Conservation (phyloP, 2,329 filamentous ascomycete species). For the Metarhizium album region DNA sequence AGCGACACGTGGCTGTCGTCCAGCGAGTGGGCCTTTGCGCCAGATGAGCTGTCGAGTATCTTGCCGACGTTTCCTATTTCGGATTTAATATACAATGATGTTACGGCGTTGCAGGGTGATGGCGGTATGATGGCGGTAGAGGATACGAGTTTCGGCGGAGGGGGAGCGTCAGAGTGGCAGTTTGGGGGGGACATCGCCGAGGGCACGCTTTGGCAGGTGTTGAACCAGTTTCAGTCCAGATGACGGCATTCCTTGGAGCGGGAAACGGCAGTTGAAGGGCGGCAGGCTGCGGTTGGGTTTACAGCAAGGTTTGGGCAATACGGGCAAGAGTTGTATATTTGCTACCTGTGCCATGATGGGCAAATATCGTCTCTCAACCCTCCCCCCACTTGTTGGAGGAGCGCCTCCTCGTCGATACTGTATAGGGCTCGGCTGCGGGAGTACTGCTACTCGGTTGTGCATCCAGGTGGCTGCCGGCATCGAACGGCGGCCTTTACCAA, state of each 20-base stretch:
- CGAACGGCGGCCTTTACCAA: too few relatives aligned
- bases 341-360: too few relatives aligned
- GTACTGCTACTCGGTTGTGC: too few relatives aligned
- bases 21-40: constrained; percentile 27
- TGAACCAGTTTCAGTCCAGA: constrained; percentile 35
- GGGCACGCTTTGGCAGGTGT: constrained; percentile 45
- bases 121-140: constrained; percentile 7
- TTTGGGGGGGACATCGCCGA: constrained; percentile 45
- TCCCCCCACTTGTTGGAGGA: too few relatives aligned
- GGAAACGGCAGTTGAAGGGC: background rate
- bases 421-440: too few relatives aligned
- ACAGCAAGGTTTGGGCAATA: too few relatives aligned
- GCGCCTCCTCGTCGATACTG: too few relatives aligned
- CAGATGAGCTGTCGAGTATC: constrained; percentile 39
- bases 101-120: constrained; percentile 31
- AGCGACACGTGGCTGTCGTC: background rate
- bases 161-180: constrained; percentile 25
- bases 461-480: too few relatives aligned
- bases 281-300: too few relatives aligned
- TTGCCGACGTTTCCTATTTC: constrained; percentile 46
- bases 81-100: constrained; percentile 46
- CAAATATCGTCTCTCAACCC: too few relatives aligned
- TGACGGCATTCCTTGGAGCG: background rate
- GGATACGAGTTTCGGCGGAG: background rate
- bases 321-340: too few relatives aligned